These are phyloP conservation scores for Clarireedia hainanense DNA, from an alignment of 2,329 filamentous ascomycete genomes.

Conservation along the genomic window DNA sequence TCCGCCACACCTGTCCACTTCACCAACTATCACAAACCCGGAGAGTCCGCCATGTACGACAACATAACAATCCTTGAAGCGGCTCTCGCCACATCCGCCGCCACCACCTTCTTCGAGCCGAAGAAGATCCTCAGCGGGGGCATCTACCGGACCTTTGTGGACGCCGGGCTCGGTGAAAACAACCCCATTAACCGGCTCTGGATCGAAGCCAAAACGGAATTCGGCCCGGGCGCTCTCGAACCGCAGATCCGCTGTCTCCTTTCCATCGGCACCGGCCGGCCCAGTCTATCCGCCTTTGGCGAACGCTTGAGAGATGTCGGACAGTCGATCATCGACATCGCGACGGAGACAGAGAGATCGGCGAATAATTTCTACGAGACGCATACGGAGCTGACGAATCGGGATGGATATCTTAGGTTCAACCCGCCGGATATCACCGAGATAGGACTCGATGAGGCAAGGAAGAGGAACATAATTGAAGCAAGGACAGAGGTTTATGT, in stretches of 20 bases:
- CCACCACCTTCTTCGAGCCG: neutral
- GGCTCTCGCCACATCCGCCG: neutral
- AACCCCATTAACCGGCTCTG: neutral
- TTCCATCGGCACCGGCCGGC: conserved; percentile 34
- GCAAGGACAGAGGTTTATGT: conserved; percentile 4
- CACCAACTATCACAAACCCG: neutral
- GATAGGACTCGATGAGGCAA: conserved; percentile 7
- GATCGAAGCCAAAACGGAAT: conserved; percentile 23
- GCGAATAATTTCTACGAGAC: neutral
- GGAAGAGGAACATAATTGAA: conserved; percentile 27
- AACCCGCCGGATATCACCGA: neutral
- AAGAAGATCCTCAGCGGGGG: neutral
- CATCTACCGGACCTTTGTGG: neutral
- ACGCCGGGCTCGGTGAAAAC: neutral
- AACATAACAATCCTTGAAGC: neutral
- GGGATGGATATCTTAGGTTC: neutral
- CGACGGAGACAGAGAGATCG: neutral
- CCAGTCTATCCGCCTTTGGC: conserved; percentile 24
- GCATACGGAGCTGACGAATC: neutral
- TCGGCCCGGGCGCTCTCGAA: conserved; percentile 24
- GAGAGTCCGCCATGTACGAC: neutral
- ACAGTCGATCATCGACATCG: conserved; percentile 13
- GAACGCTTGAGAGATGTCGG: conserved; percentile 25
- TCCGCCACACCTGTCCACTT: neutral
- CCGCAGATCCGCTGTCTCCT: conserved; percentile 31